Percentiles rank a stretch among this genome's conserved stretches.
phyloP scores from a whole-genome alignment of 306 rosid genomes.

The Inga oerstediana region DNA sequence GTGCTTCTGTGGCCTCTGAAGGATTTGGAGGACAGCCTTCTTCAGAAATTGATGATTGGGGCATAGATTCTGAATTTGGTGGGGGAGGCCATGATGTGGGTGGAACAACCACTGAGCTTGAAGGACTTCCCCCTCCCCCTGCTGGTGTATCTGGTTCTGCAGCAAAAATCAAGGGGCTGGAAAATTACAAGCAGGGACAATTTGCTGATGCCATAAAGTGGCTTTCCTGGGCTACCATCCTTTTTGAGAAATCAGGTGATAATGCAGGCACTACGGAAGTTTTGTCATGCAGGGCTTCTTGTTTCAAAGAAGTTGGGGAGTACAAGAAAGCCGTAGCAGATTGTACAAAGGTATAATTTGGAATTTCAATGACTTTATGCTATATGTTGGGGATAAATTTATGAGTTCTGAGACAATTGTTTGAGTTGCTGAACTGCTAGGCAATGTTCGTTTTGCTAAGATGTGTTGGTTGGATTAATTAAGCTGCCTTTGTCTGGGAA shows the following conservation, averaged over 20 bases:
- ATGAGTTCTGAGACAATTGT: neutral
- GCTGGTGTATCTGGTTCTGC: constrained; percentile 71
- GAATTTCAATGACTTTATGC: neutral
- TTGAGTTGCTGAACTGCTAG: constrained; percentile 1
- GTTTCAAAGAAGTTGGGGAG: constrained; percentile 97
- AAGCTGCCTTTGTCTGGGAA: constrained; percentile 7
- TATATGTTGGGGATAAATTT: neutral
- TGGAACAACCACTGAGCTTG: constrained; percentile 87
- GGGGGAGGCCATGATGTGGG: constrained; percentile 61
- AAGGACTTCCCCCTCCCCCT: constrained; percentile 96
- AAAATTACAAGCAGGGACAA: constrained; percentile 91
- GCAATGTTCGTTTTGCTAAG: neutral
- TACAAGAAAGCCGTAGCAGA: constrained; percentile 97
- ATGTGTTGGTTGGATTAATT: constrained; percentile 26
- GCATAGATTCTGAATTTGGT: constrained; percentile 68
- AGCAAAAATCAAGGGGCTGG: constrained; percentile 90
- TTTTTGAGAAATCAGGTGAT: constrained; percentile 81
- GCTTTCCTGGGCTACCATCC: constrained; percentile 90
- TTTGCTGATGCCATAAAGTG: constrained; percentile 96
- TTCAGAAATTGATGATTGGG: constrained; percentile 81
- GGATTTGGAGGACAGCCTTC: constrained; percentile 47
- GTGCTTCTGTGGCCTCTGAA: constrained; percentile 30
- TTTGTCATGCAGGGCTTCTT: constrained; percentile 90
- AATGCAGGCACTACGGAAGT: constrained; percentile 56
- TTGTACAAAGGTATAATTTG: constrained; percentile 76